phyloP scores from a whole-genome alignment of 2,329 filamentous ascomycete genomes.

The Pseudogymnoascus sp. region DNA sequence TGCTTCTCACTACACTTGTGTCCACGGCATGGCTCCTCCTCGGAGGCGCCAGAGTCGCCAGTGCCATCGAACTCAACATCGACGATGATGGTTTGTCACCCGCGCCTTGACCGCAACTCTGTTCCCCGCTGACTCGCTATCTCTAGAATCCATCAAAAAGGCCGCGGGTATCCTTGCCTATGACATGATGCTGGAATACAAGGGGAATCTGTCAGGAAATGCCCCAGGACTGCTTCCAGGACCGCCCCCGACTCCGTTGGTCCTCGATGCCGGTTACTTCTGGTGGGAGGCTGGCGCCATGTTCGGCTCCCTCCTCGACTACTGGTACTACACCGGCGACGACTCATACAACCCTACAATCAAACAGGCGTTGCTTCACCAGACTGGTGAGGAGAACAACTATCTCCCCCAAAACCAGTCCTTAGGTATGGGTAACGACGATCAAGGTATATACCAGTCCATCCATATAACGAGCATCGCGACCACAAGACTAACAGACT shows the following conservation, averaged over 20 bases:
- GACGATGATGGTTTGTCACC: neutral
- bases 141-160: conserved; percentile 33
- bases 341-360: conserved; percentile 40
- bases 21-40: conserved; percentile 2
- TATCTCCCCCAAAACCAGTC: conserved; percentile 72
- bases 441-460: conserved; percentile 40
- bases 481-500: neutral
- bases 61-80: conserved; percentile 1
- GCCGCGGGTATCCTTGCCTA: conserved; percentile 32
- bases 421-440: conserved; percentile 54
- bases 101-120: neutral
- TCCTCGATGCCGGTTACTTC: conserved; percentile 32
- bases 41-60: neutral
- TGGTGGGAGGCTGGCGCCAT: conserved; percentile 67
- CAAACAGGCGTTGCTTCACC: conserved; percentile 64
- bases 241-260: conserved; percentile 12
- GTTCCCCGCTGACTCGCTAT: conserved; percentile 24
- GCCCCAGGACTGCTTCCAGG: conserved; percentile 41
- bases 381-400: conserved; percentile 61
- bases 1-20: conserved; percentile 2
- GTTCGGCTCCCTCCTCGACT: conserved; percentile 61
- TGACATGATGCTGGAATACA: conserved; percentile 46
- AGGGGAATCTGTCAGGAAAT: conserved; percentile 40
- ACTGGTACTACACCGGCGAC: conserved; percentile 75
- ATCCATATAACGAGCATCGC: neutral